Percentiles rank a stretch among this genome's conserved stretches.
Conservation (phyloP, 768 basidiomycete genomes). For the Tulasnella sp. region DNA sequence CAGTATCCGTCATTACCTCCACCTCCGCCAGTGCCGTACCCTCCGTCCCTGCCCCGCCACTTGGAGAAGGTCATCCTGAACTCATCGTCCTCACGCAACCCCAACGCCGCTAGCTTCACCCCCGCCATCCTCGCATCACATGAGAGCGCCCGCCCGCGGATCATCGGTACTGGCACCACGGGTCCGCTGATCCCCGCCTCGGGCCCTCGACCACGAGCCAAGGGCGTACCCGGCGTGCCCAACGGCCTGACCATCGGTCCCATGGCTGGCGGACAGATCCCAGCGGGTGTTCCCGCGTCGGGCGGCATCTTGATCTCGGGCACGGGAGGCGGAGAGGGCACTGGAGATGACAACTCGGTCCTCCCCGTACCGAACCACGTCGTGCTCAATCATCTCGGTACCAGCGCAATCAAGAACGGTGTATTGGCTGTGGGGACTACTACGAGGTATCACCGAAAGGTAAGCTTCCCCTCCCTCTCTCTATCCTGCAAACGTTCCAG, state of each 20-base stretch:
- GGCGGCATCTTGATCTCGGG: conserved; percentile 4
- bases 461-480: conserved; percentile 45
- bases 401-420: conserved; percentile 92
- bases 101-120: conserved; percentile 29
- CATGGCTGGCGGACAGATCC: conserved; percentile 12
- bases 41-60: conserved; percentile 85
- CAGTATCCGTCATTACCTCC: conserved; percentile 47
- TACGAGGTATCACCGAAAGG: conserved; percentile 90
- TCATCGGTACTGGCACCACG: conserved; percentile 41
- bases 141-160: conserved; percentile 28
- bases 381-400: conserved; percentile 91
- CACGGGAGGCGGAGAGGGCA: conserved; percentile 10
- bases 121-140: conserved; percentile 32
- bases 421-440: conserved; percentile 92
- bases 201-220: conserved; percentile 41
- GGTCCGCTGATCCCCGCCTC: conserved; percentile 44
- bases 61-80: conserved; percentile 95
- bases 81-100: conserved; percentile 41
- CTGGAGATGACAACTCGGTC: conserved; percentile 81
- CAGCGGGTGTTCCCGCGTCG: background rate
- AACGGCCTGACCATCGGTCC: conserved; percentile 2
- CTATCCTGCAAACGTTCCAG: background rate
- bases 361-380: conserved; percentile 92
- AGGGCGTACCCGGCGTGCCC: conserved; percentile 17
- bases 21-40: conserved; percentile 80